These are phyloP conservation scores for Chlamydomonas incerta DNA, from an alignment of 139 green algal species.

Conservation along the genomic window DNA sequence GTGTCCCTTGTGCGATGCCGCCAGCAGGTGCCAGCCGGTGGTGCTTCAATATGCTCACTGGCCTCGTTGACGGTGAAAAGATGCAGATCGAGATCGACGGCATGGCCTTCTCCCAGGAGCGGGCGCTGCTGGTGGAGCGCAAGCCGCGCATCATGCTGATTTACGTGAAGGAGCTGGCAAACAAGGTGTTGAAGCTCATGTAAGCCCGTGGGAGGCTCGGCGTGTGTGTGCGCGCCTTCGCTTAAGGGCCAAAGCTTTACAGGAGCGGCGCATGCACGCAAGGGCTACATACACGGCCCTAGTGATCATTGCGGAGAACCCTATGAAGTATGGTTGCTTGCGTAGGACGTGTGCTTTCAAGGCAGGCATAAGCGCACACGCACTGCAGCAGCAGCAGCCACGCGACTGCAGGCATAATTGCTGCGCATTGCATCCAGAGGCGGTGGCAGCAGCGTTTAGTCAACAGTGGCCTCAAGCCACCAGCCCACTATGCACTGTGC, in stretches of 20 bases:
- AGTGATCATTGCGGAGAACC: no score
- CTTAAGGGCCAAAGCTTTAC: not conserved
- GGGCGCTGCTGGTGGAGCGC: constrained; percentile 19
- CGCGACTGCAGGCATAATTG: no score
- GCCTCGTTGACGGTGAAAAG: no score
- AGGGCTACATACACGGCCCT: no score
- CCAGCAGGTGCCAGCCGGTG: not conserved
- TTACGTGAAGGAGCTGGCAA: not conserved
- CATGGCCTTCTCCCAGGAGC: not conserved
- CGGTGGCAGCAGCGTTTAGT: not conserved
- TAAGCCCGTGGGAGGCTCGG: constrained; percentile 13
- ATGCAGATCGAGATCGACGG: not conserved
- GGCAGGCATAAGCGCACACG: no score
- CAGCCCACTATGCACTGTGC: no score
- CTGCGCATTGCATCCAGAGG: not conserved
- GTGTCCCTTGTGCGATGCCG: not conserved
- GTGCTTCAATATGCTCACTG: not conserved
- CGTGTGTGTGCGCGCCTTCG: not conserved
- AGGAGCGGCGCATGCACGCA: no score
- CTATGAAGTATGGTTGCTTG: no score
- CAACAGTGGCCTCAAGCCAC: not conserved
- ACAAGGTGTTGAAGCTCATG: constrained; percentile 7
- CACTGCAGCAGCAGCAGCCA: no score
- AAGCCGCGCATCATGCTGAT: constrained; percentile 3
- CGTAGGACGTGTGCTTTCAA: no score